Conservation (phyloP, 2,329 filamentous ascomycete genomes). For the Coniochaeta ligniaria region DNA sequence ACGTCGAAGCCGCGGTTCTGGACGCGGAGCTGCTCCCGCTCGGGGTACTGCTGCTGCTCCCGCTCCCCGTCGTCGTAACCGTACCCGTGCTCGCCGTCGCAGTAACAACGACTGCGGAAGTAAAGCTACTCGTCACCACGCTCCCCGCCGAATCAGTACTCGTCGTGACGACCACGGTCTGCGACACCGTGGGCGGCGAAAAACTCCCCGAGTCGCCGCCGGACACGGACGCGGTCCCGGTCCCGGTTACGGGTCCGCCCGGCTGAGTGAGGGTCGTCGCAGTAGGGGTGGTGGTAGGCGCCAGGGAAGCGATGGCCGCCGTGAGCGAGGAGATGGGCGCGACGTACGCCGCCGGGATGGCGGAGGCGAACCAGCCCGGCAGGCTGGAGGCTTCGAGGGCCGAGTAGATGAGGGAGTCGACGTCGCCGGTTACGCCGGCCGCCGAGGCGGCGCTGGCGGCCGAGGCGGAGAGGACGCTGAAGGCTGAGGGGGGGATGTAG, state of each 20-base stretch:
- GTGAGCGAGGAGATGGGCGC: slow-evolving; percentile 4
- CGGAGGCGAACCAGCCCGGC: slow-evolving; percentile 10
- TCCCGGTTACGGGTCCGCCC: slow-evolving; percentile 7
- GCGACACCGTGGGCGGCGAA: slow-evolving; percentile 4
- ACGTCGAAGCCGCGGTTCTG: background rate
- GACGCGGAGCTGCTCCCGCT: background rate
- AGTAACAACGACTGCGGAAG: background rate
- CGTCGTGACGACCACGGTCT: slow-evolving; percentile 4
- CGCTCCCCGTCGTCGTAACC: background rate
- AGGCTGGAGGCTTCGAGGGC: slow-evolving; percentile 1
- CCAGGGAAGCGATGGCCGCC: slow-evolving; percentile 16
- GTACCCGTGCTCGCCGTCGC: background rate
- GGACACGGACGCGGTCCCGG: slow-evolving; percentile 5
- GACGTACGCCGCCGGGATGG: slow-evolving; percentile 12
- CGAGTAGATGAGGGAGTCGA: slow-evolving; percentile 5
- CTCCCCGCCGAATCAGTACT: background rate
- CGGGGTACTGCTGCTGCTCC: background rate
- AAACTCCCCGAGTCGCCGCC: background rate
- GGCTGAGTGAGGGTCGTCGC: slow-evolving; percentile 6
- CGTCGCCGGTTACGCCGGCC: slow-evolving; percentile 17
- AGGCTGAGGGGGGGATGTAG: slow-evolving; percentile 20
- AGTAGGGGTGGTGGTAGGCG: background rate
- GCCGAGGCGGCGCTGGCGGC: slow-evolving; percentile 17
- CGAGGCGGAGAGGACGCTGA: slow-evolving; percentile 13
- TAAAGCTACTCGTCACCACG: background rate